Evolutionary conservation across 768 basidiomycete species (phyloP).

Genomic region (Panellus pusillus): DNA sequence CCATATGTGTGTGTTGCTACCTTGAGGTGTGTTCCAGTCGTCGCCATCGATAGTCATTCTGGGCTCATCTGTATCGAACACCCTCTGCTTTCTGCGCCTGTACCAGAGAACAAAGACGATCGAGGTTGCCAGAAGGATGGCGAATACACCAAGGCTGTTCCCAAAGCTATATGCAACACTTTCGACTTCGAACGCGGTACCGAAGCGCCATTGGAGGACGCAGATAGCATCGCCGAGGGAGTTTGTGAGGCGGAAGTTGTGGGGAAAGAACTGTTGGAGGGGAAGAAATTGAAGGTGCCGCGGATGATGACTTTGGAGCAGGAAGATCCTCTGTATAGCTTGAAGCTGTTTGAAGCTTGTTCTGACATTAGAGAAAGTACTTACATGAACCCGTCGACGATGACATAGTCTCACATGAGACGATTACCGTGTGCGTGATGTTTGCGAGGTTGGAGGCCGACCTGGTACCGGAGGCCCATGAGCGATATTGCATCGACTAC

Average conservation of each 20-base stretch:
- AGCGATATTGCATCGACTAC: too few species aligned
- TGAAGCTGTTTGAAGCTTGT: background rate
- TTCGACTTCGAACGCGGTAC: too few species aligned
- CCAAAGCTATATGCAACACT: too few species aligned
- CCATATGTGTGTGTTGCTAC: too few species aligned
- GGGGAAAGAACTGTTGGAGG: background rate
- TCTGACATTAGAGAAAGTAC: background rate
- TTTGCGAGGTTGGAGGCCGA: conserved; percentile 4
- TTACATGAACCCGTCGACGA: conserved; percentile 19
- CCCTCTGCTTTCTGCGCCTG: too few species aligned
- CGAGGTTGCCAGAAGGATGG: too few species aligned
- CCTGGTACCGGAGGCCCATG: too few species aligned
- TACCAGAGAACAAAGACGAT: too few species aligned
- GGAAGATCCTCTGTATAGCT: conserved; percentile 8
- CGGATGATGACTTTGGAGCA: background rate
- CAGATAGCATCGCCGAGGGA: background rate
- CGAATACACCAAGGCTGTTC: too few species aligned
- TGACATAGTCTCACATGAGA: conserved; percentile 10
- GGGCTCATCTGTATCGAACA: too few species aligned
- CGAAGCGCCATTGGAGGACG: background rate
- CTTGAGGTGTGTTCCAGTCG: too few species aligned
- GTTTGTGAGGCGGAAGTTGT: background rate
- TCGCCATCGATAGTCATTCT: too few species aligned
- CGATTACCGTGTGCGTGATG: conserved; percentile 8
- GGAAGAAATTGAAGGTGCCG: background rate